Conservation (phyloP, 768 basidiomycete species). For the Lentinula sp. region DNA sequence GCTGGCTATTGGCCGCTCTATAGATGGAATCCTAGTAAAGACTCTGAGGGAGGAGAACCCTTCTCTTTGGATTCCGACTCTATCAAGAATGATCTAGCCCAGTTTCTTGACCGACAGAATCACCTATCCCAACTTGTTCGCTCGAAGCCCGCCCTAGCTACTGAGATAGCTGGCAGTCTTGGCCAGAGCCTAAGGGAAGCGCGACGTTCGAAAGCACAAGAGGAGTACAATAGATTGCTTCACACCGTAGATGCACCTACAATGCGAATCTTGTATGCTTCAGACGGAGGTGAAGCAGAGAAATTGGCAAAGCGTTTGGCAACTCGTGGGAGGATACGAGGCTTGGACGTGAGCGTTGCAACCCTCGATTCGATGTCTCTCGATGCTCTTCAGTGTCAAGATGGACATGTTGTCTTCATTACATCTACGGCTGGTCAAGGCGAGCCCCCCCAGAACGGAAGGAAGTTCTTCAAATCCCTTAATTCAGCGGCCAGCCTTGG, state of each 20-base stretch:
- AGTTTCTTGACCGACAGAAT: conserved; percentile 94
- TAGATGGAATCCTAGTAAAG: conserved; percentile 68
- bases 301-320: conserved; percentile 89
- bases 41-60: conserved; percentile 37
- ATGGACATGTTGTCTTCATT: conserved; percentile 68
- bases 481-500: conserved; percentile 58
- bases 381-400: conserved; percentile 67
- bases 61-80: conserved; percentile 92
- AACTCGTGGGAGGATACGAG: conserved; percentile 30
- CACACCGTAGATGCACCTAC: conserved; percentile 85
- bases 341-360: conserved; percentile 78
- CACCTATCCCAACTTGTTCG: conserved; percentile 91
- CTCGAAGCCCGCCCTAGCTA: conserved; percentile 71
- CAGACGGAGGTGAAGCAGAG: conserved; percentile 91
- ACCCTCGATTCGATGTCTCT: conserved; percentile 79
- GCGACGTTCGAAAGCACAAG: conserved; percentile 72
- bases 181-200: conserved; percentile 83
- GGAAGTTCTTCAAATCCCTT: conserved; percentile 82
- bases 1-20: conserved; percentile 78
- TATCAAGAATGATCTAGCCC: conserved; percentile 87
- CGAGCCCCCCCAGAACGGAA: conserved; percentile 94
- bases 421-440: conserved; percentile 96
- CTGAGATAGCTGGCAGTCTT: conserved; percentile 75
- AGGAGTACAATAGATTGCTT: conserved; percentile 79
- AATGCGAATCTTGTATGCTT: conserved; percentile 85